Conservation (phyloP, 768 basidiomycete species). For the Pleurotus platypus region DNA sequence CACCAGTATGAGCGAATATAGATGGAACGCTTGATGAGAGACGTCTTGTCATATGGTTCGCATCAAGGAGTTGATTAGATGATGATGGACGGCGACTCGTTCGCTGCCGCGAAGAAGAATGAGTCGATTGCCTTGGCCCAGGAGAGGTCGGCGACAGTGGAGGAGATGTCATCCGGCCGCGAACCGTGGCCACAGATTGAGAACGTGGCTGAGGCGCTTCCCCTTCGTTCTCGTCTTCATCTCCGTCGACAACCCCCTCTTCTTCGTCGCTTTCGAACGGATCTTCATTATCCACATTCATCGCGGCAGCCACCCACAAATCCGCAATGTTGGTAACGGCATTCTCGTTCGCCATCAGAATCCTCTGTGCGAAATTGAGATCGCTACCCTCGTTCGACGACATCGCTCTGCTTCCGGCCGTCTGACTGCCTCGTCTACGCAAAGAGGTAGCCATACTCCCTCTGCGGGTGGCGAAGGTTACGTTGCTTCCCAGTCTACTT, state of each 20-base stretch:
- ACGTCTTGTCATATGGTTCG: slow-evolving; percentile 45
- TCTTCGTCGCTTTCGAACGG: slow-evolving; percentile 63
- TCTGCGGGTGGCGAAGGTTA: slow-evolving; percentile 39
- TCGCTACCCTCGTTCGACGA: slow-evolving; percentile 39
- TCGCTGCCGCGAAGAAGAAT: not conserved
- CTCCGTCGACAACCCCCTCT: slow-evolving; percentile 29
- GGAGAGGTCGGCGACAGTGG: slow-evolving; percentile 23
- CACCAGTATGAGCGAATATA: slow-evolving; percentile 83
- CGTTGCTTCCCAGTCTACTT: slow-evolving; percentile 49
- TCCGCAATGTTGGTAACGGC: slow-evolving; percentile 94
- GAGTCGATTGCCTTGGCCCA: slow-evolving; percentile 23
- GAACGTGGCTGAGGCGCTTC: not conserved
- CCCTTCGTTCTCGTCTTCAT: slow-evolving; percentile 24
- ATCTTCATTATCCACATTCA: slow-evolving; percentile 91
- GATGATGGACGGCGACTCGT: slow-evolving; percentile 11
- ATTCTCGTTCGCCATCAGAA: slow-evolving; percentile 92
- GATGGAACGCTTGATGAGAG: slow-evolving; percentile 59
- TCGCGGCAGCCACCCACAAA: slow-evolving; percentile 95
- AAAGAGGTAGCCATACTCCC: slow-evolving; percentile 55
- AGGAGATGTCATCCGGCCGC: slow-evolving; percentile 14
- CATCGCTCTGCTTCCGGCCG: slow-evolving; percentile 39
- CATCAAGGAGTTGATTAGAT: slow-evolving; percentile 29
- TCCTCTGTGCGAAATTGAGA: slow-evolving; percentile 83
- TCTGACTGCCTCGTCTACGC: slow-evolving; percentile 47
- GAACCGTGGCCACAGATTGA: slow-evolving; percentile 15